Evolutionary conservation across 108 stramenopile genomes (phyloP), one percentile per base, ranked within the genome.

Genomic region (Fragilaria crotonensis): DNA sequence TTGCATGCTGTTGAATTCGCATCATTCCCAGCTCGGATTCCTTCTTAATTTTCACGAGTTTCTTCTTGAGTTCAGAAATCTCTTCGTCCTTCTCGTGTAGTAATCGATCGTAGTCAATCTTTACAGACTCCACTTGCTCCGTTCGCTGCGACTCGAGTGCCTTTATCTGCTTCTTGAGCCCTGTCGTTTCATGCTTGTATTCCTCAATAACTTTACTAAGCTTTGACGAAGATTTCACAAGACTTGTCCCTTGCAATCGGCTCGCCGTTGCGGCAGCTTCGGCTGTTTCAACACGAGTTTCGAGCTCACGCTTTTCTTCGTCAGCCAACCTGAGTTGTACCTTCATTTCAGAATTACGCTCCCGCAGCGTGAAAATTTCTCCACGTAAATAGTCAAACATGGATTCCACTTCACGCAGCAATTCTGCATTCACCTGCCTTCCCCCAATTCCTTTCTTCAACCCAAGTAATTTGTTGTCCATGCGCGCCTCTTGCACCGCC

Each of bases 301-400:
- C n/a, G 30, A 56, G 19, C 30, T 56, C 54, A 56, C 77, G 46
- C 59, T 72, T 78, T n/a, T 75, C 73, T 5, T 65, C 59, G 51
- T 78, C 77, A 5, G 66, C 51, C 31, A 63, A 68, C 4, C 57
- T 53, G 1, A 72, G 58, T 31, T 78, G 68, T 20, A 49, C 53
- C 54, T 78, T 71, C 5, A 78, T 60, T 18, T 71, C 57, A 7
- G 66, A 53, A 53, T 78, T 78, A 48, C 68, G 62, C 33, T 67
- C 71, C 4, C 77, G 60, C 30, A 75, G 54, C 28, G 51, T 47
- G n/a, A 72, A 53, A 51, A 78, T 78, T 51, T 78, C 77, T 45
- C 75, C 72, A 25, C 73, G 66, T 3, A 78, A 49, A 47, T 75
- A 75, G 14, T 75, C 73, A 64, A 78, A 78, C 77, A 78, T 78